Conservation (phyloP, 345 rosid genomes). For the Pistacia integerrima region DNA sequence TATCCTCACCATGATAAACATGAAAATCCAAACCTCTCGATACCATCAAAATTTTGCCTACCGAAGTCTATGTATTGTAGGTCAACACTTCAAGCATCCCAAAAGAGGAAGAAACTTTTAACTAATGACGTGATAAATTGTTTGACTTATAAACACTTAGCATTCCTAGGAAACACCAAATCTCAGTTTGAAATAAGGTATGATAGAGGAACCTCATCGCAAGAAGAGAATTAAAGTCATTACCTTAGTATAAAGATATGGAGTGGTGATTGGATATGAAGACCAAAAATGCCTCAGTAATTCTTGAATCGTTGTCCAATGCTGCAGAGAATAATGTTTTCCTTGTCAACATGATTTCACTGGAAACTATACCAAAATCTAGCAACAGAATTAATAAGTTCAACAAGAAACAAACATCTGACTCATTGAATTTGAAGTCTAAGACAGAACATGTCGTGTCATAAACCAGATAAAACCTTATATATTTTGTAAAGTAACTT, state of each 20-base stretch:
- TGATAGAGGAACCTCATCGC: neutral
- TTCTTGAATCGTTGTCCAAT: constrained; percentile 80
- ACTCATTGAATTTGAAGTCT: constrained; percentile 6
- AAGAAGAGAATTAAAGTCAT: constrained; percentile 6
- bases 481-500: neutral
- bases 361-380: constrained; percentile 22
- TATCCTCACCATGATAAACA: constrained; percentile 1
- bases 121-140: neutral
- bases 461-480: neutral
- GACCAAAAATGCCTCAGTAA: constrained; percentile 89
- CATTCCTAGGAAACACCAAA: neutral
- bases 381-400: neutral
- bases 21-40: neutral
- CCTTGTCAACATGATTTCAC: constrained; percentile 27
- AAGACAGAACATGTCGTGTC: neutral
- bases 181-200: neutral
- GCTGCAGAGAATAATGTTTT: constrained; percentile 48
- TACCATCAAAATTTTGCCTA: neutral
- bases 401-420: constrained; percentile 1
- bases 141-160: neutral
- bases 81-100: constrained; percentile 2
- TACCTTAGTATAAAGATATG: constrained; percentile 79
- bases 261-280: constrained; percentile 83
- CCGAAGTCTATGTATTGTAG: neutral
- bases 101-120: neutral